Percentiles rank a stretch among this genome's conserved stretches.
These are phyloP conservation scores for Cytospora leucostoma DNA, from an alignment of 2,329 filamentous ascomycete species.

Conservation along the genomic window DNA sequence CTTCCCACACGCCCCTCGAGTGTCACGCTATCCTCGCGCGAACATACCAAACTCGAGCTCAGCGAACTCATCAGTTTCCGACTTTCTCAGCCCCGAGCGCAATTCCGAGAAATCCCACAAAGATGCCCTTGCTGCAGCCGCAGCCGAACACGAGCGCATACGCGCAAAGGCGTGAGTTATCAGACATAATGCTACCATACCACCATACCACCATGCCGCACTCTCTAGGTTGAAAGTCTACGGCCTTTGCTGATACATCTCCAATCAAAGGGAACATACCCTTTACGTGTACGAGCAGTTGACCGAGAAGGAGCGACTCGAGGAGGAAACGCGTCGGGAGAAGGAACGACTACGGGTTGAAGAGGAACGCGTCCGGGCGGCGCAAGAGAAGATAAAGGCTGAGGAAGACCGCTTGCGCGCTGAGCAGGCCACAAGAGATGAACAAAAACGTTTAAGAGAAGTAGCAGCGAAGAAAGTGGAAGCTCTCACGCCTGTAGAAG, in stretches of 20 bases:
- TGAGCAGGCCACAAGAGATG: conserved; percentile 19
- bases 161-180: conserved; percentile 25
- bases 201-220: not conserved
- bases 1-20: conserved; percentile 25
- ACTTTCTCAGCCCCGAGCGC: conserved; percentile 27
- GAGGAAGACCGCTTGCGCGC: conserved; percentile 31
- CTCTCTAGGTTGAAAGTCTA: not conserved
- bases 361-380: conserved; percentile 14
- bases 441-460: conserved; percentile 22
- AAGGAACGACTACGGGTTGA: conserved; percentile 27
- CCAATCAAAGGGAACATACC: conserved; percentile 35
- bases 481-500: conserved; percentile 19
- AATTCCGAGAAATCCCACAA: conserved; percentile 25
- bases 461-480: conserved; percentile 17
- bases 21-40: conserved; percentile 26
- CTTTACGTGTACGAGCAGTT: conserved; percentile 33
- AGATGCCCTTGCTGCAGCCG: conserved; percentile 24
- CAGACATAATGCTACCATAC: not conserved
- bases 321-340: conserved; percentile 33
- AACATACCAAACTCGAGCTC: conserved; percentile 20
- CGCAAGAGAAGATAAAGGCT: conserved; percentile 36
- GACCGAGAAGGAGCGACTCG: conserved; percentile 31
- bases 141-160: conserved; percentile 24
- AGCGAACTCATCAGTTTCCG: conserved; percentile 13
- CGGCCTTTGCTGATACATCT: conserved; percentile 11